phyloP scores from a whole-genome alignment of 192 early-diverging fungal species.

The Linderina pennispora region DNA sequence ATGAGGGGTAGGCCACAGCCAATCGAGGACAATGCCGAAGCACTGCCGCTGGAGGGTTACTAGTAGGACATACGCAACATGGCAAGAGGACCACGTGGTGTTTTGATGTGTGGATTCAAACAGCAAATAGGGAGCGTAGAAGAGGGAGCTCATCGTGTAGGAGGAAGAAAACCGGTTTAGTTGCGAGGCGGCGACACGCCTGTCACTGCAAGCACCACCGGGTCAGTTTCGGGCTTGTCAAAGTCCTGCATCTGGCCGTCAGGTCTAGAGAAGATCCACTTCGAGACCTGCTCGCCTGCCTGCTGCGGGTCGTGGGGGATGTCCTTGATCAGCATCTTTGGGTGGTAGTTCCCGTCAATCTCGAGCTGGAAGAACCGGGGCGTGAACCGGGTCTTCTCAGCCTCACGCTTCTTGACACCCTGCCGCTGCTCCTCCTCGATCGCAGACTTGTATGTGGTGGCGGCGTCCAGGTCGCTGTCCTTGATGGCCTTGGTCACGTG shows the following conservation, averaged over 20 bases:
- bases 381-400: conserved; percentile 47
- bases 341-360: conserved; percentile 38
- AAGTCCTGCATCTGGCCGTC: conserved; percentile 33
- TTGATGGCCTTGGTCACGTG: conserved; percentile 65
- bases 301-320: conserved; percentile 23
- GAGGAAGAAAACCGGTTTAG: no score
- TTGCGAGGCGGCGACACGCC: conserved; percentile 8
- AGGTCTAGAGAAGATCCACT: conserved; percentile 37
- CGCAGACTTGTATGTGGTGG: conserved; percentile 59
- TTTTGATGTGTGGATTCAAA: no score
- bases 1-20: no score
- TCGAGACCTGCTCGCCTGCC: conserved; percentile 17
- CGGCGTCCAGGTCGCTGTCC: conserved; percentile 58
- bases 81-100: no score
- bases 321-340: conserved; percentile 21
- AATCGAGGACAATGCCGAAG: no score
- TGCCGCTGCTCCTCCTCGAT: conserved; percentile 73
- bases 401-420: conserved; percentile 49
- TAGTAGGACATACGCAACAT: no score
- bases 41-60: no score
- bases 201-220: conserved; percentile 26
- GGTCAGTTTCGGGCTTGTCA: conserved; percentile 17
- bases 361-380: conserved; percentile 62
- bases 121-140: no score
- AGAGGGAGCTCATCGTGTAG: no score